Evolutionary conservation across 495 filamentous ascomycete genomes (phyloP), one percentile per base, ranked within the genome.

Genomic region (Daldinia childiae): DNA sequence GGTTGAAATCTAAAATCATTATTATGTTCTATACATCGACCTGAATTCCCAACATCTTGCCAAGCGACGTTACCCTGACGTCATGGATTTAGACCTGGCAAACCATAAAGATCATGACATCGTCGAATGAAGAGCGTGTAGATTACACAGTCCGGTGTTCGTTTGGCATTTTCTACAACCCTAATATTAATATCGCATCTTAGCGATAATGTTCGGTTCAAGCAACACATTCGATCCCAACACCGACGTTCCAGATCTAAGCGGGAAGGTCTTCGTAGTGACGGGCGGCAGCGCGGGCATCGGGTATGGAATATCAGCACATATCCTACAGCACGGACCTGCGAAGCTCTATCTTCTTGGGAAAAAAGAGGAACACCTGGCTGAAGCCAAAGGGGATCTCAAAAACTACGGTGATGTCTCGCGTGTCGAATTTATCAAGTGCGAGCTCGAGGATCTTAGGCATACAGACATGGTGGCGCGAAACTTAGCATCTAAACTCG

Each of bases 271-370:
- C 39, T 83, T 82, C 61, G 72, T 85, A 29, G 78, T 85, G 1
- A 86, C 83, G 0, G 84, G 84, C 41, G 82, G 77, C 30, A 69
- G 74, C 30, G 77, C 78, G 7, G 84, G 83, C 9, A 79, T 86
- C 50, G 85, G 83, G 9, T 74, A 77, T 12, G 81, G 85, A 41
- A 87, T 87, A 29, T 71, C 79, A 29, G 80, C 85, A 14, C 86
- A 88, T 62, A 69, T 87, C 4, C 78, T 88, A 4, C 80, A 87
- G 65, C 85, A 86, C 66, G 82, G 82, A 27, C 75, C 82, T 8
- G 74, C 74, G 3, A 82, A 79, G 63, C 76, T 88, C 21, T 81
- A 83, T 54, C 72, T 87, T 0, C 72, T 87, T 6, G 83, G 82
- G 2, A 81, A 83, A 32, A 84, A 82, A 29, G 81, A 83, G 62